phyloP scores from a whole-genome alignment of 2,329 filamentous ascomycete genomes.

The Microdochium bolleyi region DNA sequence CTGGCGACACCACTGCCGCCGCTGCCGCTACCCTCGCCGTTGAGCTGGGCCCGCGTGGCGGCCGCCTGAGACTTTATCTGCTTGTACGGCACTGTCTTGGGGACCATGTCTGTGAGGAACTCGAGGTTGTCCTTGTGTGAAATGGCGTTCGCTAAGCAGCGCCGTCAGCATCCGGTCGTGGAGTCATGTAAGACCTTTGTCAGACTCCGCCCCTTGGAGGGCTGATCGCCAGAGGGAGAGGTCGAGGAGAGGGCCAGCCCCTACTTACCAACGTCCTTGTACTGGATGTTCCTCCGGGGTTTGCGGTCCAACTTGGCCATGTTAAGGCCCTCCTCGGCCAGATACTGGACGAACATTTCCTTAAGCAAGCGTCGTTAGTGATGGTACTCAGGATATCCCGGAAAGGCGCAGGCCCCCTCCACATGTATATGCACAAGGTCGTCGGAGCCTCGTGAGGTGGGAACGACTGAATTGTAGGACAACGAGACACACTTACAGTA shows the following conservation, averaged over 20 bases:
- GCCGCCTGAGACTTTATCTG: slow-evolving; percentile 61
- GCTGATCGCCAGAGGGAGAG: neutral
- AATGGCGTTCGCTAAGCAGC: slow-evolving; percentile 64
- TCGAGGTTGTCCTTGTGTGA: slow-evolving; percentile 88
- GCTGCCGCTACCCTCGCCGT: slow-evolving; percentile 29
- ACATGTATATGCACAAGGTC: no score
- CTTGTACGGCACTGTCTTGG: slow-evolving; percentile 75
- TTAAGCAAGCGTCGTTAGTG: slow-evolving; percentile 23
- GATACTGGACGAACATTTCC: slow-evolving; percentile 94
- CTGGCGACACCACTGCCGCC: slow-evolving; percentile 13
- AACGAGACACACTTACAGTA: slow-evolving; percentile 47
- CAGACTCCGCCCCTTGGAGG: no score
- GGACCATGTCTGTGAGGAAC: slow-evolving; percentile 86
- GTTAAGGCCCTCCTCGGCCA: slow-evolving; percentile 76
- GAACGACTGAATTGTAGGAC: neutral
- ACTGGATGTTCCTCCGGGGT: slow-evolving; percentile 88
- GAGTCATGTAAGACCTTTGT: no score
- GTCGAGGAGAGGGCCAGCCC: neutral
- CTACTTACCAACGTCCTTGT: slow-evolving; percentile 75
- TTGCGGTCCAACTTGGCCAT: slow-evolving; percentile 88
- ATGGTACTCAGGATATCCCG: neutral
- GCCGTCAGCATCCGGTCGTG: slow-evolving; percentile 3
- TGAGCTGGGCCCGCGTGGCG: slow-evolving; percentile 38
- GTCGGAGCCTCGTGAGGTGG: no score
- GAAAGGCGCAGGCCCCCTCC: neutral